Evolutionary conservation across 192 early-diverging fungal species (phyloP).

Genomic region (Coemansia sp.): DNA sequence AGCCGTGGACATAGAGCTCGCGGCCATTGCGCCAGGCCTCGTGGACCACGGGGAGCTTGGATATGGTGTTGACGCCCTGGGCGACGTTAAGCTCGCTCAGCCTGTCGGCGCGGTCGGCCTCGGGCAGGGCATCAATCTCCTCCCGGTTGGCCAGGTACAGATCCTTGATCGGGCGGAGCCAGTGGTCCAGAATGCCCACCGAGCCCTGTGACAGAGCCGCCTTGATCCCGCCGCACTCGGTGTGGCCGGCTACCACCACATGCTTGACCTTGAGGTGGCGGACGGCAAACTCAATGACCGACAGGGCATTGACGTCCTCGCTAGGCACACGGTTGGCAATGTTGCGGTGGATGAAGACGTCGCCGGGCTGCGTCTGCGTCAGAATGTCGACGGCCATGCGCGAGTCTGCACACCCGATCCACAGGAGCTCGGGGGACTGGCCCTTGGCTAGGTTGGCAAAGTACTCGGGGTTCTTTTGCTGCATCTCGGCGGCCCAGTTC

Average conservation of each 20-base stretch:
- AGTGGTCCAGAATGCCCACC: conserved; percentile 81
- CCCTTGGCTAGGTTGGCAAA: conserved; percentile 65
- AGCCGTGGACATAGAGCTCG: conserved; percentile 65
- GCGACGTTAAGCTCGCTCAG: conserved; percentile 75
- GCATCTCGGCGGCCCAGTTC: conserved; percentile 56
- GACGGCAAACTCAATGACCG: conserved; percentile 92
- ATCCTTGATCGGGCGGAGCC: conserved; percentile 84
- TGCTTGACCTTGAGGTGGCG: conserved; percentile 88
- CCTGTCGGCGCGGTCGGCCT: conserved; percentile 47
- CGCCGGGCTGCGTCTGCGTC: conserved; percentile 56
- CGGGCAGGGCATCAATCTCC: conserved; percentile 50
- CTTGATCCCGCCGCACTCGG: conserved; percentile 66
- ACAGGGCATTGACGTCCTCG: conserved; percentile 74
- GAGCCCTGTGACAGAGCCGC: conserved; percentile 56
- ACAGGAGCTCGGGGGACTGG: conserved; percentile 82
- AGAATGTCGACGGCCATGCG: conserved; percentile 83
- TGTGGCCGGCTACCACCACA: conserved; percentile 87
- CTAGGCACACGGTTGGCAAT: conserved; percentile 88
- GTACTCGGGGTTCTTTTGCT: conserved; percentile 57
- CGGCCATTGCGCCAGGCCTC: conserved; percentile 74
- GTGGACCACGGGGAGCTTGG: conserved; percentile 70
- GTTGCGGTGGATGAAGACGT: conserved; percentile 96
- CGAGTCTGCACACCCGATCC: conserved; percentile 90
- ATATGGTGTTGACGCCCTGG: conserved; percentile 63
- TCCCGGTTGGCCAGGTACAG: conserved; percentile 59